Evolutionary conservation across 2,329 filamentous ascomycete genomes (phyloP).

Genomic region (Calonectria pseudoreteaudii): DNA sequence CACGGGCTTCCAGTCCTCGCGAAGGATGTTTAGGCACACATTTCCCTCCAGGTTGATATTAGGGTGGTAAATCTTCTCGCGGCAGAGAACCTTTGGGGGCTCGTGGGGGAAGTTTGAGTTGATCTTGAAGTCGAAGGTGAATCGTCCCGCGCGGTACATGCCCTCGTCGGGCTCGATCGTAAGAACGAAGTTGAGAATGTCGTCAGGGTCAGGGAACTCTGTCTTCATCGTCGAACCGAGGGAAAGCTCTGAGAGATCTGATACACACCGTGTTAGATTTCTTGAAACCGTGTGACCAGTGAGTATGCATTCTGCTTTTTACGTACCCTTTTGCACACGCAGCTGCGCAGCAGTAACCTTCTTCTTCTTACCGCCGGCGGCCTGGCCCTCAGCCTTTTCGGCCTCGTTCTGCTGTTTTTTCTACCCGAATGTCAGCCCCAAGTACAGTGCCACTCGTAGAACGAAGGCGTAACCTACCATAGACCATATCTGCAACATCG

Average conservation of each 20-base stretch:
- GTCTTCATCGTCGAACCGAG: slow-evolving; percentile 85
- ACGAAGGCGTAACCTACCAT: slow-evolving; percentile 76
- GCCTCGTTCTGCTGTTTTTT: slow-evolving; percentile 98
- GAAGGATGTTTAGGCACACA: slow-evolving; percentile 95
- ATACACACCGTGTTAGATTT: slow-evolving; percentile 19
- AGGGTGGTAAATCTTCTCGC: slow-evolving; percentile 98
- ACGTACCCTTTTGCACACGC: slow-evolving; percentile 90
- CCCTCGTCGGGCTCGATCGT: slow-evolving; percentile 88
- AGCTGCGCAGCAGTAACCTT: slow-evolving; percentile 97
- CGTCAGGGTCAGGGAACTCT: slow-evolving; percentile 83
- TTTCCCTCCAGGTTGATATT: slow-evolving; percentile 99
- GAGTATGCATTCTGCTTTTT: neutral
- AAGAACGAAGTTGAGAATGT: slow-evolving; percentile 86
- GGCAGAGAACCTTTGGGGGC: slow-evolving; percentile 96
- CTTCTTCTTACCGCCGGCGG: slow-evolving; percentile 88
- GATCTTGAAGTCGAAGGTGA: slow-evolving; percentile 92
- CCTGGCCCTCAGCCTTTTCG: slow-evolving; percentile 80
- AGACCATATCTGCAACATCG: slow-evolving; percentile 99
- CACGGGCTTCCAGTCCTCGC: slow-evolving; percentile 99
- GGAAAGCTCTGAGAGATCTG: slow-evolving; percentile 85
- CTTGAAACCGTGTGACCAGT: neutral
- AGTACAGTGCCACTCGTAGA: neutral
- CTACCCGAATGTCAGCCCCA: slow-evolving; percentile 59
- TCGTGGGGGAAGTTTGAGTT: slow-evolving; percentile 97
- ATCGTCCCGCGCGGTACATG: slow-evolving; percentile 87